Evolutionary conservation across 371 early-diverging fungal genomes (phyloP), one percentile per base, ranked within the genome.

Genomic region (Mycotypha africana): DNA sequence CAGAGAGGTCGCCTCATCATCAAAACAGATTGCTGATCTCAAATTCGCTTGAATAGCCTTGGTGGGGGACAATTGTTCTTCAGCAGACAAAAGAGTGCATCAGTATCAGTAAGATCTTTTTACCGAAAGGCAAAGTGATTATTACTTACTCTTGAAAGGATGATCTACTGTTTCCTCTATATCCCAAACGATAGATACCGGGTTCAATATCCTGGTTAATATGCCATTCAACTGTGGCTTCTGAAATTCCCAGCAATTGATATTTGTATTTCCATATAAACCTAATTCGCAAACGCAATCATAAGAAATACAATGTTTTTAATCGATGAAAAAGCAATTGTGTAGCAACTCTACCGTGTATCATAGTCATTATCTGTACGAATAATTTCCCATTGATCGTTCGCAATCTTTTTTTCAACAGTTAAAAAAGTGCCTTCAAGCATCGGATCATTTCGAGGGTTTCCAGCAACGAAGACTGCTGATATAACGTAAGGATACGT

Each of bases 391-490:
- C 77, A 78, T n/a, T 45, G 39, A 3, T 53, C 60, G 9, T 30
- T 36, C 3, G 19, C 46, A 5, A 51, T 16, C 24, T 58, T 65
- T 40, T 47, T 44, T 47, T 84, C 81, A 1, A 84, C 76, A 2
- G 80, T 73, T 53, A 81, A 61, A 42, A 60, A 82, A 0, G 68
- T 74, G 26, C 58, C 47, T 15, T 57, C 57, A 0, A 60, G 22
- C 56, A 60, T 63, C 28, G 56, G 72, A 35, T 76, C 62, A 45
- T 79, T 81, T n/a, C 81, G 52, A 11, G 84, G 85, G 54, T 83
- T 79, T 12, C 79, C 81, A 40, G 79, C 77, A 4, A 67, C 62
- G 60, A 81, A 84, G 4, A 51, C 43, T 2, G 67, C 76, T n/a
- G 53, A 46, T 15, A 62, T 16, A 16, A 51, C 34, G 30, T 40